A percentile compares a stretch with the other conserved stretches of the same genome.
phyloP scores from a whole-genome alignment of 805 yeast genomes.

The Candida silvatica region DNA sequence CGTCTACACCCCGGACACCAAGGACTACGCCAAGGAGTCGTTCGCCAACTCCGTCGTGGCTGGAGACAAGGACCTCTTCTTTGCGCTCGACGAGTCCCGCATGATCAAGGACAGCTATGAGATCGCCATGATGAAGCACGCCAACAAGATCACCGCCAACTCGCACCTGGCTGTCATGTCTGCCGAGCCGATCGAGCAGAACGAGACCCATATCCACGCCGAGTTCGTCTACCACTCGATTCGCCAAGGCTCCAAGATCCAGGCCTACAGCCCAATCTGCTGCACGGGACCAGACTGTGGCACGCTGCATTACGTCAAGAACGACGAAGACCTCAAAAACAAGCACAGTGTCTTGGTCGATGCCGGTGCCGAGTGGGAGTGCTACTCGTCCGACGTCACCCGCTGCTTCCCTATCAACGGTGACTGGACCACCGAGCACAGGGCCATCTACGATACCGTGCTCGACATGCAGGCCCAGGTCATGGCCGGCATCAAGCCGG shows the following conservation, averaged over 20 bases:
- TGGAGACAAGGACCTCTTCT: constrained; percentile 41
- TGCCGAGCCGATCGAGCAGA: constrained; percentile 77
- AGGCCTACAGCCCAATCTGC: constrained; percentile 92
- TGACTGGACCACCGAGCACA: constrained; percentile 81
- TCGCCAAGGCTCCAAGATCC: constrained; percentile 86
- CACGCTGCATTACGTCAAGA: constrained; percentile 81
- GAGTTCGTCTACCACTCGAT: constrained; percentile 90
- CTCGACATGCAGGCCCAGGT: constrained; percentile 73
- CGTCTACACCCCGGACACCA: constrained; percentile 48
- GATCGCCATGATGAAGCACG: constrained; percentile 65
- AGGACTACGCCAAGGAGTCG: constrained; percentile 30
- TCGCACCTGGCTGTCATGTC: constrained; percentile 91
- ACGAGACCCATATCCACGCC: constrained; percentile 91
- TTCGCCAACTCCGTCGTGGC: constrained; percentile 31
- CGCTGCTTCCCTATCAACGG: constrained; percentile 92
- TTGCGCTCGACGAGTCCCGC: constrained; percentile 83
- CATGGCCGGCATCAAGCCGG: constrained; percentile 70
- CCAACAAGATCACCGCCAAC: constrained; percentile 77
- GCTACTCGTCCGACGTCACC: constrained; percentile 91
- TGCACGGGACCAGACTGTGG: constrained; percentile 91
- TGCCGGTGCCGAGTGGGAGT: constrained; percentile 96
- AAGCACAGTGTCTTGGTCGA: constrained; percentile 73
- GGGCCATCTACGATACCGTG: constrained; percentile 73
- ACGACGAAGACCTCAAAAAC: constrained; percentile 53
- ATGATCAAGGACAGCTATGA: constrained; percentile 80